Conservation (phyloP, 495 filamentous ascomycete species). For the Penicillium malachiteum region DNA sequence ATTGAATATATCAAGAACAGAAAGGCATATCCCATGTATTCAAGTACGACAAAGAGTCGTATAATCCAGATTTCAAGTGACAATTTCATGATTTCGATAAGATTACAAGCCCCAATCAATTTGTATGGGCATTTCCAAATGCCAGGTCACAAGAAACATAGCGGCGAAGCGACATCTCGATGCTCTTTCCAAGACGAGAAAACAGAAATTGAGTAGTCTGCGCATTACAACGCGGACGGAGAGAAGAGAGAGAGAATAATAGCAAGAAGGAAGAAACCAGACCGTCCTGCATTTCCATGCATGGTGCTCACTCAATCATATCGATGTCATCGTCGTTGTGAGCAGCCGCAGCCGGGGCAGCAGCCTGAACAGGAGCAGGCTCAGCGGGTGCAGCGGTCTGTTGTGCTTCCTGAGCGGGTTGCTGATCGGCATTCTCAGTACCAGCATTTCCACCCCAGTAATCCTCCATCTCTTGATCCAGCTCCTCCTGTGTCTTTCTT, state of each 20-base stretch:
- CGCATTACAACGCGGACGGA: not conserved
- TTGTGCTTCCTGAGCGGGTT: constrained; percentile 6
- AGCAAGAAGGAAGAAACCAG: constrained; percentile 2
- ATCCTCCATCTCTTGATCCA: constrained; percentile 95
- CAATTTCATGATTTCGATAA: constrained; percentile 21
- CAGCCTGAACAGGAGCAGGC: constrained; percentile 14
- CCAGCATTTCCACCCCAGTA: constrained; percentile 66
- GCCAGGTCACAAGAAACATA: not conserved
- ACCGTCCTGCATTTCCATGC: not conserved
- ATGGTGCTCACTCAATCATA: constrained; percentile 46
- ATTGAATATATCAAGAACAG: not conserved
- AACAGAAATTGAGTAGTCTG: not conserved
- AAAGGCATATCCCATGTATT: constrained; percentile 4
- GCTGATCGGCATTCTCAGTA: constrained; percentile 27
- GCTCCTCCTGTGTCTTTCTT: constrained; percentile 86
- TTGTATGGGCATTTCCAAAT: not conserved
- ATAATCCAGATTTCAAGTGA: constrained; percentile 5
- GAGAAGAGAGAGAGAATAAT: not conserved
- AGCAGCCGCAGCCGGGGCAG: constrained; percentile 15
- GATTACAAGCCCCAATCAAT: constrained; percentile 16
- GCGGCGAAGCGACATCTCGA: not conserved
- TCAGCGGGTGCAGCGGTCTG: constrained; percentile 23
- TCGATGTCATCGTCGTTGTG: constrained; percentile 57
- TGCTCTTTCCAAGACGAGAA: not conserved
- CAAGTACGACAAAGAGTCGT: constrained; percentile 1